A percentile compares a stretch with the other conserved stretches of the same genome.
These are phyloP conservation scores for Acephala macrosclerotiorum DNA, from an alignment of 2,329 filamentous ascomycete species.

Conservation along the genomic window DNA sequence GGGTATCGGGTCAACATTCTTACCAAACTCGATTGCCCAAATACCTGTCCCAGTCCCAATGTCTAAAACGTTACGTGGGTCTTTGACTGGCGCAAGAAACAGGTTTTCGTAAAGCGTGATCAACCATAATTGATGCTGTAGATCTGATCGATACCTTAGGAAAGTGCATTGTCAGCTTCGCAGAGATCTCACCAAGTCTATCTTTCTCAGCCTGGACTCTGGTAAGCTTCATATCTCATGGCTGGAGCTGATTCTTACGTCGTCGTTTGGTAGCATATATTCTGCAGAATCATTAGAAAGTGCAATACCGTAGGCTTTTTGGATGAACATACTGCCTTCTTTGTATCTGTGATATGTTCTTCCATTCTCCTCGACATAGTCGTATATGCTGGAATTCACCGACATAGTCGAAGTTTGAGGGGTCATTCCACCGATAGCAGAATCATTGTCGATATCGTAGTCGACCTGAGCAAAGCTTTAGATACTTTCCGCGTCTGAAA, in stretches of 20 bases:
- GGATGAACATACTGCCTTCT: conserved; percentile 44
- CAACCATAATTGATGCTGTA: conserved; percentile 32
- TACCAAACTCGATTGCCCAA: conserved; percentile 66
- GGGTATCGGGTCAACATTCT: conserved; percentile 35
- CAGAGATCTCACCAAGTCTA: conserved; percentile 19
- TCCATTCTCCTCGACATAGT: conserved; percentile 51
- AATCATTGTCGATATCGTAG: conserved; percentile 19
- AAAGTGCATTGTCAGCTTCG: not conserved
- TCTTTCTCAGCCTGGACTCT: conserved; percentile 15
- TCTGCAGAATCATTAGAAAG: conserved; percentile 29
- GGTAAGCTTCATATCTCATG: not conserved
- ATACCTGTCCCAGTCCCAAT: conserved; percentile 63
- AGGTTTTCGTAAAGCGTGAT: conserved; percentile 30
- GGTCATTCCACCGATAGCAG: conserved; percentile 20
- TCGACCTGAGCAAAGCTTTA: not conserved
- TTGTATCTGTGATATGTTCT: conserved; percentile 54
- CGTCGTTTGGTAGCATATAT: conserved; percentile 36
- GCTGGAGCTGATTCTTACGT: conserved; percentile 21
- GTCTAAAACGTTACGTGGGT: conserved; percentile 44
- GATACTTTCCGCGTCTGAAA: too few species aligned
- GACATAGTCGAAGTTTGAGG: conserved; percentile 11
- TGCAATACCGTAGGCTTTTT: not conserved
- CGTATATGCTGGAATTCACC: conserved; percentile 15
- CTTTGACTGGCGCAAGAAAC: conserved; percentile 37
- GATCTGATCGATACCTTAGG: conserved; percentile 44